Evolutionary conservation across 192 early-diverging fungal genomes (phyloP).

Genomic region (Phlyctochytrium bullatum): DNA sequence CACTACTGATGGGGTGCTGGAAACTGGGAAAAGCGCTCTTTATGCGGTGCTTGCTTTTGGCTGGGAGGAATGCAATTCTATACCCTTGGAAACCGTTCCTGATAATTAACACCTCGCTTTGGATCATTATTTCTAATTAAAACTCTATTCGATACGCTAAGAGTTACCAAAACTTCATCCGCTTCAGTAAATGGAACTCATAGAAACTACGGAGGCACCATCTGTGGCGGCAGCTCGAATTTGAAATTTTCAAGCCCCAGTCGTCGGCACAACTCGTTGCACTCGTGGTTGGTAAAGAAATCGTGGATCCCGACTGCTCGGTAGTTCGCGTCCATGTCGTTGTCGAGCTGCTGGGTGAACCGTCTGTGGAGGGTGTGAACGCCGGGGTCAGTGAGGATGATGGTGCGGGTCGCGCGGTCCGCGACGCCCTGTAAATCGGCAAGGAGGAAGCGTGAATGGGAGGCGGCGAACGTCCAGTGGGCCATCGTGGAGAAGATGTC

Average conservation of each 20-base stretch:
- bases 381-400: not conserved
- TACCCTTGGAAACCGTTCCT: no score
- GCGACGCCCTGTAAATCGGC: not conserved
- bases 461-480: not conserved
- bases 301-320: not conserved
- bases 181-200: no score
- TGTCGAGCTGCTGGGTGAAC: not conserved
- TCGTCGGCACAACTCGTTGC: not conserved
- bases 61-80: no score
- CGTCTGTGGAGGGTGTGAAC: not conserved
- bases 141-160: no score
- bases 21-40: not conserved
- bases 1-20: conserved; percentile 53
- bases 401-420: not conserved
- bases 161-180: no score
- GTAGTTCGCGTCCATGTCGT: conserved; percentile 6
- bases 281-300: conserved; percentile 1
- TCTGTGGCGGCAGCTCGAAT: no score
- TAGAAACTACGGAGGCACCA: no score
- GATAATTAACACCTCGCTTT: no score
- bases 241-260: conserved; percentile 1
- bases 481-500: not conserved
- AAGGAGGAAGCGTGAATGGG: not conserved
- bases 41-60: no score
- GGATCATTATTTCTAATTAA: no score